Base-by-base conservation (phyloP, 345 rosid species). In the Citrus sp. region DNA sequence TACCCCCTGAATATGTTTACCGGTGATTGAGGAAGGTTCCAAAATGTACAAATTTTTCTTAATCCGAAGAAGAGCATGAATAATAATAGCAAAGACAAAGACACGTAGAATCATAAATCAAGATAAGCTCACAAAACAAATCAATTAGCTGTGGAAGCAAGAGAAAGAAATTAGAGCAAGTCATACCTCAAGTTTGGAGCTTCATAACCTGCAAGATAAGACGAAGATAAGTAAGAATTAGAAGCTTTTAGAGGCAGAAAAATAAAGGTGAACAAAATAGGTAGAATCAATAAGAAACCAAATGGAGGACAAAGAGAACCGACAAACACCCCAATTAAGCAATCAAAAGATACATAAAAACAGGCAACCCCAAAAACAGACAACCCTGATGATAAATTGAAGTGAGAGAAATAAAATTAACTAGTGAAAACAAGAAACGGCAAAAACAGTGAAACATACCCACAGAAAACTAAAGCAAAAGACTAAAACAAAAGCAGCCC, bases 151-250 rank as follows among this genome's bases (percentile, higher is more conserved):
- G 25, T 27, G 2, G 4, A 42, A 12, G 42, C 35, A 51, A 51
- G 21, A 51, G 21, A 51, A 0, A 51, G 22, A 51, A 4, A 51
- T 51, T 19, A 42, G 42, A 63, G 67, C 3, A 54, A 74, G 42
- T 51, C 72, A 77, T 79, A 92, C 98, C 97, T 93, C 66, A 92
- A 86, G 80, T 92, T 90, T 69, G 95, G 94, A 86, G 98, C 90
- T 84, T 90, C 95, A 80, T 78, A 95, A 71, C 98, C 98, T 95
- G 94, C 86, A 82, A 22, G 54, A 70, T 8, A 37, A 64, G 40
- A 9, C 62, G 42, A 70, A 42, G 4, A 42, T 7, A 72, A 28
- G 78, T 18, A 85, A 71, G 61, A 66, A n/a, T 74, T 28, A 2
- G 55, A 49, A 49, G 56, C 49, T 10, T 10, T 10, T 42, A 9